These are phyloP conservation scores for Ormosia semicastrata DNA, from an alignment of 306 rosid genomes.

Conservation along the genomic window DNA sequence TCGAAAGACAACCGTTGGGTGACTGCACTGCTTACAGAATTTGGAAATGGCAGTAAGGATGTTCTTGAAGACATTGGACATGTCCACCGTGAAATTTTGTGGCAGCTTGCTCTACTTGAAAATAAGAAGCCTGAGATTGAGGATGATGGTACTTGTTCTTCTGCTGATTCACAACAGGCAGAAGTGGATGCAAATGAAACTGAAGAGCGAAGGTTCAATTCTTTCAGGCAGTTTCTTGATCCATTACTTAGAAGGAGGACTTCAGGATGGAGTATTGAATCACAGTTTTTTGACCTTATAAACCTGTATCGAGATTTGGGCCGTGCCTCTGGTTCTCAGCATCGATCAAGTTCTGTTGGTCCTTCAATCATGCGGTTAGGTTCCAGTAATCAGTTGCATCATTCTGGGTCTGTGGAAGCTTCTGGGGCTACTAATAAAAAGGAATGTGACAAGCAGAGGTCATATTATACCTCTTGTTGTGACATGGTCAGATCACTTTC, in stretches of 20 bases:
- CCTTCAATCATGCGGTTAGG: conserved; percentile 54
- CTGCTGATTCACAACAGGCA: conserved; percentile 62
- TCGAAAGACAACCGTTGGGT: conserved; percentile 97
- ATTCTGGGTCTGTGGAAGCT: conserved; percentile 61
- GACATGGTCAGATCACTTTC: conserved; percentile 92
- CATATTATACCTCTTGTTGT: conserved; percentile 71
- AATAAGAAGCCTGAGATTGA: conserved; percentile 69
- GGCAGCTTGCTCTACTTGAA: conserved; percentile 93
- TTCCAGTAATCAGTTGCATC: conserved; percentile 44
- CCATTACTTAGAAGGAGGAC: conserved; percentile 81
- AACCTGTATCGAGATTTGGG: conserved; percentile 91
- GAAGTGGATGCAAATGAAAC: conserved; percentile 66
- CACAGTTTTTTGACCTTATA: conserved; percentile 88
- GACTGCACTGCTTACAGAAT: conserved; percentile 80
- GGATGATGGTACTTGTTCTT: conserved; percentile 62
- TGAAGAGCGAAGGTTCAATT: conserved; percentile 85
- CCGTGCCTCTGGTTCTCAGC: conserved; percentile 67
- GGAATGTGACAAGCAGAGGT: conserved; percentile 69
- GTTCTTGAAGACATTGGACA: conserved; percentile 83
- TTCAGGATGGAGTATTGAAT: conserved; percentile 93
- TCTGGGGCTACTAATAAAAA: conserved; percentile 50
- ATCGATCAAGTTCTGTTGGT: conserved; percentile 54
- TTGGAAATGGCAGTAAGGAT: conserved; percentile 86
- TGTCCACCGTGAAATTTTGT: conserved; percentile 81
- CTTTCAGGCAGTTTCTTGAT: conserved; percentile 92